Conservation (phyloP, 1,284 basidiomycete species). For the Boletellus deceptivus region DNA sequence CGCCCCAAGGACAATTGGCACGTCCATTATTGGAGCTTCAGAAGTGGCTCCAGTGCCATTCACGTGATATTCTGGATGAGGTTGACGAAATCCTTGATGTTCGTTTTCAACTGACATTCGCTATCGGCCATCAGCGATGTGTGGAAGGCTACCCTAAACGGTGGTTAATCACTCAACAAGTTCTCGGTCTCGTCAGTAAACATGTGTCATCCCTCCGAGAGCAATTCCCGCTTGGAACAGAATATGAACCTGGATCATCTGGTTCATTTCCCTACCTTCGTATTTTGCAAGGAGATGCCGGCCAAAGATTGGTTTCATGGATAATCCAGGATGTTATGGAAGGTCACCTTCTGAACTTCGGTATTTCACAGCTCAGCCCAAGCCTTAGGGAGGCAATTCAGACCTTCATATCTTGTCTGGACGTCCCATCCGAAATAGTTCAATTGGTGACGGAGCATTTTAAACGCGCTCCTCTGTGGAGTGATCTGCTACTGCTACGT, state of each 20-base stretch:
- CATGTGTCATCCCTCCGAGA: background rate
- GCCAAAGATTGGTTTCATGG: slow-evolving; percentile 20
- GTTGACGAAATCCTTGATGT: slow-evolving; percentile 53
- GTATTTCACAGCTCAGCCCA: slow-evolving; percentile 18
- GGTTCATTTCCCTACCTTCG: slow-evolving; percentile 37
- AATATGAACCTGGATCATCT: background rate
- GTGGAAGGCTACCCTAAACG: slow-evolving; percentile 36
- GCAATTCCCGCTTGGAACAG: background rate
- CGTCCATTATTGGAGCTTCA: slow-evolving; percentile 25
- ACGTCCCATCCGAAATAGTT: slow-evolving; percentile 16
- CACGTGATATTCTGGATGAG: slow-evolving; percentile 51
- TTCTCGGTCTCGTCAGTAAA: background rate
- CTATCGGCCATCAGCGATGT: slow-evolving; percentile 39
- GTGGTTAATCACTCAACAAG: background rate
- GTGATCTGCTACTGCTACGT: slow-evolving; percentile 40
- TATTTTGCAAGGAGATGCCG: slow-evolving; percentile 28
- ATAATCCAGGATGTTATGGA: slow-evolving; percentile 28
- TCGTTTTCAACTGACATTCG: slow-evolving; percentile 50
- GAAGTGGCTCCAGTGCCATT: slow-evolving; percentile 35
- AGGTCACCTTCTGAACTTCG: slow-evolving; percentile 20
- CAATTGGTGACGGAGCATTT: slow-evolving; percentile 14
- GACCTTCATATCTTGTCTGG: slow-evolving; percentile 18
- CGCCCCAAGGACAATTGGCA: background rate
- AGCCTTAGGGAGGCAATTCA: slow-evolving; percentile 15
- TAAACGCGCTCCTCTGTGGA: slow-evolving; percentile 26